These are phyloP conservation scores for Lasiodiplodia citricola DNA, from an alignment of 2,329 filamentous ascomycete genomes.

Conservation along the genomic window DNA sequence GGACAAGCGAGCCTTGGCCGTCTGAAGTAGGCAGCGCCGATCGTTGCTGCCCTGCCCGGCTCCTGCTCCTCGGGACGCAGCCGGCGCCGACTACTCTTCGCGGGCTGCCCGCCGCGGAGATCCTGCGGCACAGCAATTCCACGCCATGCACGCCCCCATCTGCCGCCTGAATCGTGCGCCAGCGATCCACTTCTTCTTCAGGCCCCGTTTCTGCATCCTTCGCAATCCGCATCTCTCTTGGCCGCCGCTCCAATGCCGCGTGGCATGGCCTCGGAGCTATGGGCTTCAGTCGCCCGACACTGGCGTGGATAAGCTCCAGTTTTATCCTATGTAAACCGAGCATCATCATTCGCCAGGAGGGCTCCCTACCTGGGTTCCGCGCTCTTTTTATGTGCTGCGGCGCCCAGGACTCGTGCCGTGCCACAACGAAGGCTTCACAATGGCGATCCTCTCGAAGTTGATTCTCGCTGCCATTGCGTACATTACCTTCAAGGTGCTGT, in stretches of 20 bases:
- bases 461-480: slow-evolving; percentile 27
- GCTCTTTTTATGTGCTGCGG: slow-evolving; percentile 10
- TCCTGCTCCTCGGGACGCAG: neutral
- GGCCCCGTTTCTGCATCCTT: slow-evolving; percentile 10
- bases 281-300: slow-evolving; percentile 14
- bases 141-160: neutral
- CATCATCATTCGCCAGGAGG: slow-evolving; percentile 13
- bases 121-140: neutral
- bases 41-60: neutral
- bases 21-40: neutral
- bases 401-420: neutral
- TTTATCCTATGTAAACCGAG: slow-evolving; percentile 6
- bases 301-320: slow-evolving; percentile 12
- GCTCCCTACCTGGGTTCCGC: neutral
- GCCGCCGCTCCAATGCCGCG: neutral
- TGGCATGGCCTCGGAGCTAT: slow-evolving; percentile 18
- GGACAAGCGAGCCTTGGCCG: slow-evolving; percentile 4
- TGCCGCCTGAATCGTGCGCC: slow-evolving; percentile 12
- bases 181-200: slow-evolving; percentile 18
- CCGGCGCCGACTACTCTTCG: neutral
- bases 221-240: neutral
- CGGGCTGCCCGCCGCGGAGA: neutral
- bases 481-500: slow-evolving; percentile 31
- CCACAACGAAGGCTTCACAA: slow-evolving; percentile 6
- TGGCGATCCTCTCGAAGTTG: slow-evolving; percentile 21